Base-by-base conservation (phyloP, 2,329 filamentous ascomycete genomes). In the Verticillium klebahnii region DNA sequence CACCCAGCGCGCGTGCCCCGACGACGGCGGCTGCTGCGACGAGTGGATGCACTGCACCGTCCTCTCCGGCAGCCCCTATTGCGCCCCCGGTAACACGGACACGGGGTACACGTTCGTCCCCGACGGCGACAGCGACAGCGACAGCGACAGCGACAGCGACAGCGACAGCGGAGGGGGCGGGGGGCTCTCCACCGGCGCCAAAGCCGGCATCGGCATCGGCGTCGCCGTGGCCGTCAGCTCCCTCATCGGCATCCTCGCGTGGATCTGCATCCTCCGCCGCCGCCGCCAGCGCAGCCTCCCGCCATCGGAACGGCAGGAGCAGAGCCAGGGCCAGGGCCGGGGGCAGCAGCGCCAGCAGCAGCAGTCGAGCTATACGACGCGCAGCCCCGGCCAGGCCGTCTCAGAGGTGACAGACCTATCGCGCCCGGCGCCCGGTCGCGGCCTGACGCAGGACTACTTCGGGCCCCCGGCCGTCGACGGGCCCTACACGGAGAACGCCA, bases 201-300 rank as follows among this genome's bases (percentile, higher is more conserved):
- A 82, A 67, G 83, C 81, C 0, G 85, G 85, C 2, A 81, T 88
- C n/a, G 84, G 80, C 6, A 75, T 82, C 0, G 85, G 83, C 19
- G 78, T 82, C 3, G 77, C 81, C 1, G 69, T 82, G 0, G 80
- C 74, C 32, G 76, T 73, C 1, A 73, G 76, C 3, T 55, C 78
- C 6, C 50, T 83, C 15, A 72, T 83, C 40, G 81, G 76, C 3
- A 68, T 68, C 3, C 63, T 78, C 17, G 74, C 77, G 0, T 87
- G 80, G 79, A 74, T 82, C 62, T 84, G 78, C 62, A 61, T 84
- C 32, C 70, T 74, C 34, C 76, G 74, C 29, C 69, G 75, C 8
- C 74, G 78, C n/a, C 69, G 68, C 32, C 66, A 69, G 55, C 67
- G 69, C 56, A 62, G 65, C 25, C 60, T 59, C 64, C 60, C 56